Evolutionary conservation across 2,329 filamentous ascomycete genomes (phyloP), one percentile per base, ranked within the genome.

Genomic region (Thielaviopsis musarum): DNA sequence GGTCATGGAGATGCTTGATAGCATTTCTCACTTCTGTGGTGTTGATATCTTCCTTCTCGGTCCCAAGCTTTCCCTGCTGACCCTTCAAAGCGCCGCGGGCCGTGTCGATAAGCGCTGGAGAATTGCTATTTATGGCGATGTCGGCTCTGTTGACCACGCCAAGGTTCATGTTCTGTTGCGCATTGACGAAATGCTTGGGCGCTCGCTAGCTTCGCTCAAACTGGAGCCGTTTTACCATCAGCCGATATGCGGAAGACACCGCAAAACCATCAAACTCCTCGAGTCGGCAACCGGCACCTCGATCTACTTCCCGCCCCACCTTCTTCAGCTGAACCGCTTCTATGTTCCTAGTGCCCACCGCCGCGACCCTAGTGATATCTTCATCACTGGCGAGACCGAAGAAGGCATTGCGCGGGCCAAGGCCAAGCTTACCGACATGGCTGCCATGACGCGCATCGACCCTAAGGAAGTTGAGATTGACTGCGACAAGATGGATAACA

Each of bases 261-360:
- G 93, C 65, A 95, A 95, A 76, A 96, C 96, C 70, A 95, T 98
- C 75, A 97, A 97, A 75, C 76, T 93, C 66, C 96, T 98, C 67
- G 93, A 98, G 72, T 95, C 93, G 15, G 83, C 87, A 28, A 97
- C 93, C 15, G 89, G 91, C 66, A 97, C 93, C 9, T 91, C 93
- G 64, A 97, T 98, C 66, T 98, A 98, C 74, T 97, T 98, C 69
- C 93, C 93, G 28, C 90, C 91, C 7, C 87, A 91, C 0, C 97
- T 97, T 69, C 91, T 91, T 15, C 84, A 86, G 61, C 84, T 96
- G 64, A 96, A 93, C 68, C 87, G 88, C 62, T 98, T 95, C 70
- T 88, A 84, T 58, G 91, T 91, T 1, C 82, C 83, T 7, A 88
- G 87, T 64, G 90, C 90, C 21, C 82, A 82, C 59, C 83, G 88